Percentiles rank a stretch among this genome's conserved stretches.
These are phyloP conservation scores for Dioscorea zingiberensis DNA, from an alignment of 106 monocot genomes.

Conservation along the genomic window DNA sequence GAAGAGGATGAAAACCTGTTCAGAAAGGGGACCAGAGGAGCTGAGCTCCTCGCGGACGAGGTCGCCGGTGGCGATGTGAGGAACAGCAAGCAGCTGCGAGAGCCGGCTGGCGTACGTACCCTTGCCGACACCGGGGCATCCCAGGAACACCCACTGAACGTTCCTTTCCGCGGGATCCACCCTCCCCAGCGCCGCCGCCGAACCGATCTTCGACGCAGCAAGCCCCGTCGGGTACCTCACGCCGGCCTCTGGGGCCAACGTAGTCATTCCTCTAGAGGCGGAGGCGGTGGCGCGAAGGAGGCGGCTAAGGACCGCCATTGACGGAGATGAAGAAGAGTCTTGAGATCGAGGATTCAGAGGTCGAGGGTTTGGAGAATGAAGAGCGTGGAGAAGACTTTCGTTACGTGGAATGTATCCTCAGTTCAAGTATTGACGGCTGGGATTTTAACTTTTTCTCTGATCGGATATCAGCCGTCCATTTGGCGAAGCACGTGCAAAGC, in stretches of 20 bases:
- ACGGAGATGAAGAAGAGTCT: no score
- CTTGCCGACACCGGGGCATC: constrained; percentile 94
- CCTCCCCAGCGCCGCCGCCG: background rate
- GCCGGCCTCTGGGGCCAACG: background rate
- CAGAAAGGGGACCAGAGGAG: constrained; percentile 55
- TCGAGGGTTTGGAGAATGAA: background rate
- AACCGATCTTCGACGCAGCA: background rate
- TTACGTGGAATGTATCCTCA: background rate
- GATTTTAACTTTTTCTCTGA: background rate
- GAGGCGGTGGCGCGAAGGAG: constrained; percentile 15
- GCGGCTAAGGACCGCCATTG: constrained; percentile 29
- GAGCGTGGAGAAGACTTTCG: background rate
- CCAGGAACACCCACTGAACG: constrained; percentile 93
- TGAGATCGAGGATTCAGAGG: background rate
- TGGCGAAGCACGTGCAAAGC: no score
- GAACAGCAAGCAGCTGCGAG: constrained; percentile 65
- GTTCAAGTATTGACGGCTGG: background rate
- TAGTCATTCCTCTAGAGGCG: background rate
- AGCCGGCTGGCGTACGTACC: constrained; percentile 92
- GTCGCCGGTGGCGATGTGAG: constrained; percentile 99
- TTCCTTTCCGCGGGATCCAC: constrained; percentile 26
- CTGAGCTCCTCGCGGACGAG: constrained; percentile 86
- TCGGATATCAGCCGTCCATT: background rate
- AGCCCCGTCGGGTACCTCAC: constrained; percentile 3
- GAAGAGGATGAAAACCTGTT: constrained; percentile 27